A percentile compares a stretch with the other conserved stretches of the same genome.
These are phyloP conservation scores for Smittium culicis DNA, from an alignment of 371 early-diverging fungal species.

Conservation along the genomic window DNA sequence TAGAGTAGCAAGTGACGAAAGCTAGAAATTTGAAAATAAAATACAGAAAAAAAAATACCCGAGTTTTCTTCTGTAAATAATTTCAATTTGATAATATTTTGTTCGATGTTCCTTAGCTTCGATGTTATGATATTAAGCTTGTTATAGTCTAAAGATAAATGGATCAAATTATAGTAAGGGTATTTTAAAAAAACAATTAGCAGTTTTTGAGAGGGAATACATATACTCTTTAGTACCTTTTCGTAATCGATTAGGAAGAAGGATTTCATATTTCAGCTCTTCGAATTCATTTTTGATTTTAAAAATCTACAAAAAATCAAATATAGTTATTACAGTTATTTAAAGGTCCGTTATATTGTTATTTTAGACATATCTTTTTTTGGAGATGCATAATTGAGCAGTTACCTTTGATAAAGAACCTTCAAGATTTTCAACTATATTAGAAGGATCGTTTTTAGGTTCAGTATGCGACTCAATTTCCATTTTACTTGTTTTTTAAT, in stretches of 20 bases:
- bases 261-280: not conserved
- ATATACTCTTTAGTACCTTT: not conserved
- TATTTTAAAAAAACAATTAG: too few relatives aligned
- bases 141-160: not conserved
- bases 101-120: not conserved
- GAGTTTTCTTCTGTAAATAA: not conserved
- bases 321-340: not conserved
- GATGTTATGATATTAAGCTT: not conserved
- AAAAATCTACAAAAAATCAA: not conserved
- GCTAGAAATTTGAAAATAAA: too few relatives aligned
- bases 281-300: not conserved
- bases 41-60: not conserved
- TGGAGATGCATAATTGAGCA: too few relatives aligned
- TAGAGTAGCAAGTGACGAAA: too few relatives aligned
- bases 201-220: too few relatives aligned
- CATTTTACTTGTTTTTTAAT: too few relatives aligned
- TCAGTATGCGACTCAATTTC: too few relatives aligned
- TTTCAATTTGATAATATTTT: not conserved
- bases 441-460: too few relatives aligned
- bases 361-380: too few relatives aligned
- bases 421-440: too few relatives aligned
- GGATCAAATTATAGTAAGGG: too few relatives aligned
- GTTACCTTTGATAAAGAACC: not conserved
- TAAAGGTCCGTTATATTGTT: too few relatives aligned
- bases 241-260: not conserved